phyloP scores from a whole-genome alignment of 139 green algal genomes.

The Chlorella sp. region DNA sequence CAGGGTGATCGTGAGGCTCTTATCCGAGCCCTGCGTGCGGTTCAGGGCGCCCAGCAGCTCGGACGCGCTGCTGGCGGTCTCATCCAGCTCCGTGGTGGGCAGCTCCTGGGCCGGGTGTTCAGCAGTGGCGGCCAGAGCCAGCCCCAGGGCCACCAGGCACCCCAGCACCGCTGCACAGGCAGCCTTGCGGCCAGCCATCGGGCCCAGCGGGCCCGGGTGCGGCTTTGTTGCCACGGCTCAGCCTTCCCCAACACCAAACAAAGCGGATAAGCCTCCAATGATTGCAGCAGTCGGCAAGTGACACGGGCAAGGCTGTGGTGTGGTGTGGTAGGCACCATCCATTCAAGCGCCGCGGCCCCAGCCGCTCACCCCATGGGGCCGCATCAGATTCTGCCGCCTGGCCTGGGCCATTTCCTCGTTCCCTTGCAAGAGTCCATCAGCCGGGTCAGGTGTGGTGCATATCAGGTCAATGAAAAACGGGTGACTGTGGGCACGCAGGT shows the following conservation, averaged over 20 bases:
- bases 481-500: neutral
- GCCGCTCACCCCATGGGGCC: too few species aligned
- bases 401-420: neutral
- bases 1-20: neutral
- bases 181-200: neutral
- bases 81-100: neutral
- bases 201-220: too few species aligned
- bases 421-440: neutral
- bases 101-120: neutral
- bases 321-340: too few species aligned
- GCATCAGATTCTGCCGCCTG: too few species aligned
- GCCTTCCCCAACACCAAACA: neutral
- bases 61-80: neutral
- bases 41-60: neutral
- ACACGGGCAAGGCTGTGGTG: neutral
- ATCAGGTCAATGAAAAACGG: neutral
- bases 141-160: neutral
- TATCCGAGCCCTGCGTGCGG: neutral
- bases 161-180: neutral
- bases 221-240: neutral
- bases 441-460: too few species aligned
- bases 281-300: neutral
- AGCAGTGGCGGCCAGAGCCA: neutral
- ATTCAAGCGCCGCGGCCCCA: too few species aligned
- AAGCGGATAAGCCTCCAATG: neutral